phyloP scores from a whole-genome alignment of 805 yeast species.

The Kuraishia borneana region DNA sequence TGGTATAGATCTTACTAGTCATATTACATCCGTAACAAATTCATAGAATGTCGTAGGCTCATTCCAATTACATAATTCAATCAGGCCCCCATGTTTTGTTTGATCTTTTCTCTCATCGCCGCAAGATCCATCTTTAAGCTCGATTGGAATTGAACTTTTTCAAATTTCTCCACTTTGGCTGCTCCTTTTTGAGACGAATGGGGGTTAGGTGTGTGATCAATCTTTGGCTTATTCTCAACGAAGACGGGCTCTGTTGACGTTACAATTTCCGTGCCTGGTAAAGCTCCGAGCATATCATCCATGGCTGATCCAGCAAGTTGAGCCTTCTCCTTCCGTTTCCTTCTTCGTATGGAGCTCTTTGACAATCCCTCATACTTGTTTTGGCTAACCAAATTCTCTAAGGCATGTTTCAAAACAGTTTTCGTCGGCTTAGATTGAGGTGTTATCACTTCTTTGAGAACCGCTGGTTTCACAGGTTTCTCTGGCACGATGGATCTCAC shows the following conservation, averaged over 20 bases:
- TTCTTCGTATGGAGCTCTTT: constrained; percentile 52
- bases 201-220: constrained; percentile 23
- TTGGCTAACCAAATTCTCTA: constrained; percentile 16
- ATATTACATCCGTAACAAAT: background rate
- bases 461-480: background rate
- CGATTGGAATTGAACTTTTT: constrained; percentile 44
- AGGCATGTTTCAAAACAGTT: constrained; percentile 24
- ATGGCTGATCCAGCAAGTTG: constrained; percentile 51
- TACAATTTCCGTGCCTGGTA: constrained; percentile 22
- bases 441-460: background rate
- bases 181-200: constrained; percentile 27
- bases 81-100: no score
- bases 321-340: constrained; percentile 53
- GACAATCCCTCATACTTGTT: constrained; percentile 39
- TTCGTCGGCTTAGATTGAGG: constrained; percentile 21
- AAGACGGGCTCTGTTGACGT: constrained; percentile 7
- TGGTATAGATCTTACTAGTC: constrained; percentile 56
- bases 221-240: constrained; percentile 18
- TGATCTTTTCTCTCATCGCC: no score
- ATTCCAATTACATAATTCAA: constrained; percentile 4
- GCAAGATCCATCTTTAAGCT: constrained; percentile 45
- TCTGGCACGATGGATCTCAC: background rate
- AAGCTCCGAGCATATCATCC: constrained; percentile 46
- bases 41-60: background rate
- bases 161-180: constrained; percentile 42